Base-by-base conservation (phyloP, 2,329 filamentous ascomycete species). In the Fusarium mundagurra region DNA sequence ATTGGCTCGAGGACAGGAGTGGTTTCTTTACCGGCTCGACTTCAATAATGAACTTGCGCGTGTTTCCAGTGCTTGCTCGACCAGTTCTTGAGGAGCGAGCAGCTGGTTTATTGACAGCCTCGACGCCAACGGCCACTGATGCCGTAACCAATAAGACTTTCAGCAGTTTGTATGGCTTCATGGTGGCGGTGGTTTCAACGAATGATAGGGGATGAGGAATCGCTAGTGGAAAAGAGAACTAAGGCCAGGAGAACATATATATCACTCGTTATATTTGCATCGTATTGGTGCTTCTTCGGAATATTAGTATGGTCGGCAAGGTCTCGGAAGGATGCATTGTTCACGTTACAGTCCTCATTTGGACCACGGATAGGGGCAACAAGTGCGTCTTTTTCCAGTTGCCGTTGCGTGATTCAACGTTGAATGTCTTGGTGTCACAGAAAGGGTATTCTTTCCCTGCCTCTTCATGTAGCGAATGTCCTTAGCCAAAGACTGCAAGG, bases 1-100 rank as follows among this genome's bases (percentile, higher is more conserved):
- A 64, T 39, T 24, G 33, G 20, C 20, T 62, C 14, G 27, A 64
- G 27, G 47, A 36, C 45, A n/a, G 62, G 38, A 31, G 14, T 57
- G 61, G 44, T 24, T 65, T 39, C 17, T 39, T 54, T 77, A 79
- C 76, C 67, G 72, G 70, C 50, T 78, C 74, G 47, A 79, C 73
- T 66, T 79, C 77, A 17, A 79, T 44, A 39, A 79, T 77, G 41
- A 79, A 79, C 59, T 78, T 79, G 29, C 68, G 69, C 12, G 73
- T 75, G 17, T 48, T 58, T 18, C 69, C 67, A 50, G 61, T 59
- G 5, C 54, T 61, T 12, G 31, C 50, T 63, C 63, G 72, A 5
- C 45, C 44, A 39, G 55, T 44, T 20, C 33, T 43, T 17, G 50
- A 58, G 50, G 59, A 18, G 27, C 39, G 34, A 20, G 47, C 51